Percentiles rank a stretch among this genome's conserved stretches.
phyloP scores from a whole-genome alignment of 169 alveolate species.

The Plasmodium relictum region DNA sequence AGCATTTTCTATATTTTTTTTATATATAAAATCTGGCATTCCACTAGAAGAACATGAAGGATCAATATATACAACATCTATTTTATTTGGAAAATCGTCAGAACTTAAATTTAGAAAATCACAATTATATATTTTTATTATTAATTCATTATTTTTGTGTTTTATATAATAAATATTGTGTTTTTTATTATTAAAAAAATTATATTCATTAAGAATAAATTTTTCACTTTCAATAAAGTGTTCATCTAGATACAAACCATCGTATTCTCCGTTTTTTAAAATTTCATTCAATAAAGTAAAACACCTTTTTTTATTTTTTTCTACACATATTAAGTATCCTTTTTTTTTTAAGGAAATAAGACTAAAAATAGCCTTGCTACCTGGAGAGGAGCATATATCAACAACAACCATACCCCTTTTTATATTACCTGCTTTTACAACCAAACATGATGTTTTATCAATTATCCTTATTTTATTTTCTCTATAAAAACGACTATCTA shows the following conservation, averaged over 20 bases:
- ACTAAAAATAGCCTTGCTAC: slow-evolving; percentile 68
- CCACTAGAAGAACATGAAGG: slow-evolving; percentile 78
- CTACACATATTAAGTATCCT: slow-evolving; percentile 74
- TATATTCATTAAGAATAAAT: slow-evolving; percentile 2
- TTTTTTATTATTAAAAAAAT: slow-evolving; percentile 18
- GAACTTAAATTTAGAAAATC: slow-evolving; percentile 35
- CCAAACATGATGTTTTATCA: slow-evolving; percentile 71
- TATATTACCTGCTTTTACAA: slow-evolving; percentile 62
- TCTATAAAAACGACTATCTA: slow-evolving; percentile 26
- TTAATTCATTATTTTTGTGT: slow-evolving; percentile 47
- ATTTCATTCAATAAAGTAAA: slow-evolving; percentile 56
- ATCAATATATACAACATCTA: slow-evolving; percentile 70
- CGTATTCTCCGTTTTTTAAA: slow-evolving; percentile 46
- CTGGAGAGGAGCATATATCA: slow-evolving; percentile 75
- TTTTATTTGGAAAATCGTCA: slow-evolving; percentile 8
- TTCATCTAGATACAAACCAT: slow-evolving; percentile 46
- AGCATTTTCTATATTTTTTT: slow-evolving; percentile 6
- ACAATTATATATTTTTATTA: slow-evolving; percentile 51
- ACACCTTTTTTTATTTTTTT: slow-evolving; percentile 59
- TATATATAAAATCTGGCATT: slow-evolving; percentile 66
- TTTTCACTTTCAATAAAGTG: slow-evolving; percentile 10
- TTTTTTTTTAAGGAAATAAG: slow-evolving; percentile 19
- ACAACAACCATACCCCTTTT: slow-evolving; percentile 64
- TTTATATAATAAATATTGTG: slow-evolving; percentile 35
- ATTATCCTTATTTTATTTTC: slow-evolving; percentile 54